Evolutionary conservation across 805 yeast genomes (phyloP), one percentile per base, ranked within the genome.

Genomic region (Ogataea kodamae): DNA sequence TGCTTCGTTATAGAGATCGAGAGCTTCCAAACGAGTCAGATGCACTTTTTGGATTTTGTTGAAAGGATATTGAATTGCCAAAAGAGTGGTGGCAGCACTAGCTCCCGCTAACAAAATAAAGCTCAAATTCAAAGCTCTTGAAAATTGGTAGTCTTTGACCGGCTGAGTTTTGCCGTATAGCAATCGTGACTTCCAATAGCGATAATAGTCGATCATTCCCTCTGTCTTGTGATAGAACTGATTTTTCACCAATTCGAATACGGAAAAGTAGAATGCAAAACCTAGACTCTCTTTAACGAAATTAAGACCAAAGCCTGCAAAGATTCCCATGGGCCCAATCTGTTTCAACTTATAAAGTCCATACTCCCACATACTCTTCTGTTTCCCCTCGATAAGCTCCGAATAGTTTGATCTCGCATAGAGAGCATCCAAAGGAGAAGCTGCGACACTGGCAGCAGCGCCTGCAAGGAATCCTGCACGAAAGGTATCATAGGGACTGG

Each of bases 341-440:
- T 83, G 83, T 40, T 64, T 64, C 33, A 88, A 61, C 50, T 86
- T 86, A 30, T 68, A 67, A 17, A 70, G 54, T 0, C 90, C 88
- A 57, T 86, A 90, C 16, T 61, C 61, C 94, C 96, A 86, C 37
- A 89, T 56, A 38, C 81, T 81, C 38, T 73, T 73, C 57, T 83
- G 79, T 19, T 70, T 67, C 5, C 87, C 83, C 33, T 72, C 70
- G 10, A 86, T 59, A 33, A 89, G 61, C 45, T 87, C 95, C 8
- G 81, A 74, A 5, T 86, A 80, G 2, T 78, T 70, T 44, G 89
- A 84, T 45, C 97, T 68, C 2, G 95, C 76, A 51, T 81, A 83
- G 3, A 90, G 76, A 6, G 97, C 96, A 59, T 90, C 97, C 4
- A 90, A 68, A 0, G 97, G 97, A 2, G 96, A 90, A 2, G 96